Base-by-base conservation (phyloP, 805 yeast genomes). In the Teunomyces funiuensis region DNA sequence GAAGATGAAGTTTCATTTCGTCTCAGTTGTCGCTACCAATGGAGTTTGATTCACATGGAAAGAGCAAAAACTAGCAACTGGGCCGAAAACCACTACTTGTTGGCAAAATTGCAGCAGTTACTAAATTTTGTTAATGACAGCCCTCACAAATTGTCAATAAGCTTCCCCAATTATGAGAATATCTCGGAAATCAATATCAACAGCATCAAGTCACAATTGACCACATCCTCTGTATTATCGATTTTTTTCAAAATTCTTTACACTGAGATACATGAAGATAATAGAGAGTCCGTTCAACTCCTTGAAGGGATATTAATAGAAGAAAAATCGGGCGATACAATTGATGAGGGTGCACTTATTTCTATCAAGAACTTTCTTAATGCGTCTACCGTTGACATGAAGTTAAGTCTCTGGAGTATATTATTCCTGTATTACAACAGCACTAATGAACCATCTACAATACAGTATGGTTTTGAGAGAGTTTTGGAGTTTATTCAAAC, bases 401-500 rank as follows among this genome's bases (percentile, higher is more conserved):
- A 77, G 42, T 63, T 89, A 28, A 82, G 82, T 40, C 62, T 93
- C 2, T 90, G 97, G 95, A 79, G 77, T 23, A 72, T 84, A 17
- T 65, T 90, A 13, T 71, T 88, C 36, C 78, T 75, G 47, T 74
- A 74, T 41, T 86, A 84, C 51, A 55, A 53, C 16, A 56, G 52
- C 6, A 52, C 49, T 11, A 38, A 46, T 6, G 46, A 55, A 16
- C 30, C 61, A 2, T 58, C 59, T 0, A 68, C 73, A 17, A 69
- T 74, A 25, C 66, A 72, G 28, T 49, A 53, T 13, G 81, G 86
- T 0, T 76, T 83, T 48, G 78, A 77, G 33, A 68, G 66, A 19
- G 76, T 78, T 10, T 43, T 88, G 2, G 53, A 58, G 2, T 62
- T 79, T 14, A 58, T 85, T 15, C 51, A 73, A 1, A 49, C 55